Conservation (phyloP, 495 filamentous ascomycete species). For the Hypoxylon lenormandii region DNA sequence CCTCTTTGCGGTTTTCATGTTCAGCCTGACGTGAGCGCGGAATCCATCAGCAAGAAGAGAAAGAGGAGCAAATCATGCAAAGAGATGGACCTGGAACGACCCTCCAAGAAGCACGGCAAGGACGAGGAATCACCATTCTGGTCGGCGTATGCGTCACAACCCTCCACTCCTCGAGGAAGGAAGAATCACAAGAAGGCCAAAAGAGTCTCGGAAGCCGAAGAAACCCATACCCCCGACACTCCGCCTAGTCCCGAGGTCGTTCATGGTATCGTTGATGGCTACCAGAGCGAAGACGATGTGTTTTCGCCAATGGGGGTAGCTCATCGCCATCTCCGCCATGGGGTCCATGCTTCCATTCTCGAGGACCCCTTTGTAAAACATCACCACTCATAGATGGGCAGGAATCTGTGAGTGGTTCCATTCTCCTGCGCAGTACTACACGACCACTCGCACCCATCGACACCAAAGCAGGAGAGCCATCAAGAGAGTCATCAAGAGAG, state of each 20-base stretch:
- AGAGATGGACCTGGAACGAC: background rate
- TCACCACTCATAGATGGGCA: constrained; percentile 52
- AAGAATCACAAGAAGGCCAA: background rate
- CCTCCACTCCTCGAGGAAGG: no score
- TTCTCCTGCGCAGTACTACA: constrained; percentile 39
- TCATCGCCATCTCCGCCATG: no score
- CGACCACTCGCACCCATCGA: background rate
- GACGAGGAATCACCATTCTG: constrained; percentile 34
- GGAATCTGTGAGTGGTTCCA: constrained; percentile 53
- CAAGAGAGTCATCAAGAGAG: background rate
- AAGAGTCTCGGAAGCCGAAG: no score
- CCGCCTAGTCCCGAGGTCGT: no score
- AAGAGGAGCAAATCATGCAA: background rate
- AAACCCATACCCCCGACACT: no score
- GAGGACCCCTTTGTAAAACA: constrained; percentile 39
- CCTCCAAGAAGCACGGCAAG: constrained; percentile 14
- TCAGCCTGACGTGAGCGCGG: no score
- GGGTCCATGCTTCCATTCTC: no score
- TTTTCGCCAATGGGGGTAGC: no score
- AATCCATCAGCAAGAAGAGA: constrained; percentile 11
- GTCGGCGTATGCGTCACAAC: background rate
- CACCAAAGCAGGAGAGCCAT: constrained; percentile 14
- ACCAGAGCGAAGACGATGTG: no score
- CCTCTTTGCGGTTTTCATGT: no score
- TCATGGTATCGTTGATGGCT: no score